A percentile compares a stretch with the other conserved stretches of the same genome.
phyloP scores from a whole-genome alignment of 192 early-diverging fungal species.

The Coemansia sp. region DNA sequence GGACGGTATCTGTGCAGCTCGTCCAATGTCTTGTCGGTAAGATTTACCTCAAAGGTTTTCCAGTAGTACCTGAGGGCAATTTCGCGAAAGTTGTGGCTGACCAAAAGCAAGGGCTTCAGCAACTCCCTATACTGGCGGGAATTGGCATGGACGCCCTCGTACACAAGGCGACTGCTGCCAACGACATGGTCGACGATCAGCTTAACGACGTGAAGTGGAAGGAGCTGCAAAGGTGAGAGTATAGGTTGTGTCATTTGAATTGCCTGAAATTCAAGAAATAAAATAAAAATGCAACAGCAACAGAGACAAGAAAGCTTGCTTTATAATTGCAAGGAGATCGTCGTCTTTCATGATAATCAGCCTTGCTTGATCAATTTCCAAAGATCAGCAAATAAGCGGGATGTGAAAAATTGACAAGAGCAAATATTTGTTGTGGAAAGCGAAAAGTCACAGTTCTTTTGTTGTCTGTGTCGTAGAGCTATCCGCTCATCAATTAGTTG shows the following conservation, averaged over 20 bases:
- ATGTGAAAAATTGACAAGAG: too few relatives aligned
- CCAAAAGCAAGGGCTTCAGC: neutral
- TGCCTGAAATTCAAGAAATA: neutral
- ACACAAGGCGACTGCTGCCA: neutral
- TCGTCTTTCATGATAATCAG: too few relatives aligned
- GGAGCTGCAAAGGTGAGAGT: neutral
- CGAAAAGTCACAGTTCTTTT: too few relatives aligned
- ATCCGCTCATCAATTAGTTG: neutral
- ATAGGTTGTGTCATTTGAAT: neutral
- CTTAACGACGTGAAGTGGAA: neutral
- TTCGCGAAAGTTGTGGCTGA: neutral
- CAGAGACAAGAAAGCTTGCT: too few relatives aligned
- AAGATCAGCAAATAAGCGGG: too few relatives aligned
- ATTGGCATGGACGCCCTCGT: neutral
- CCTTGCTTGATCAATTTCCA: too few relatives aligned
- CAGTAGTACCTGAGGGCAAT: neutral
- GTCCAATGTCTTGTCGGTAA: too few relatives aligned
- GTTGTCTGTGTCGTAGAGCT: too few relatives aligned
- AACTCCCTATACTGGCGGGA: neutral
- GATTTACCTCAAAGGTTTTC: too few relatives aligned
- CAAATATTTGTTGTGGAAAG: too few relatives aligned
- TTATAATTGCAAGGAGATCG: too few relatives aligned
- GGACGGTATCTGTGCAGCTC: too few relatives aligned
- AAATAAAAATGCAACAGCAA: neutral
- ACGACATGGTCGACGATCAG: neutral